phyloP scores from a whole-genome alignment of 2,329 filamentous ascomycete genomes.

The Xylaria sp. region DNA sequence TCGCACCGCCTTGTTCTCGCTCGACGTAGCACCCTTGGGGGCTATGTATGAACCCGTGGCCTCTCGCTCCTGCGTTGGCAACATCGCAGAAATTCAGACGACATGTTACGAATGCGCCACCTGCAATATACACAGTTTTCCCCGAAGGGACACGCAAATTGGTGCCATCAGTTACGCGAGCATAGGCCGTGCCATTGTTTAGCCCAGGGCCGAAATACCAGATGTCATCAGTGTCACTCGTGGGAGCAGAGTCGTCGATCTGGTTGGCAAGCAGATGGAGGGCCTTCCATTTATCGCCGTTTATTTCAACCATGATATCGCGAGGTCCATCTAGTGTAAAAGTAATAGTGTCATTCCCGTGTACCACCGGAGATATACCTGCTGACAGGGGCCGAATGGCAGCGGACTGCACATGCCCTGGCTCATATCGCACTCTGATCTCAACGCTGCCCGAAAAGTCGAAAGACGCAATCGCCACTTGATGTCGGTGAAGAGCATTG shows the following conservation, averaged over 20 bases:
- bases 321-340: neutral
- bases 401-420: neutral
- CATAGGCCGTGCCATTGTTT: conserved; percentile 15
- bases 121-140: conserved; percentile 32
- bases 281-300: conserved; percentile 37
- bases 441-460: neutral
- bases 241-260: conserved; percentile 21
- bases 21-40: conserved; percentile 1
- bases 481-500: neutral
- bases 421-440: neutral
- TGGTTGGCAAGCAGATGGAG: conserved; percentile 37
- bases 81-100: conserved; percentile 32
- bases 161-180: conserved; percentile 23
- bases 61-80: conserved; percentile 28
- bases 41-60: conserved; percentile 35
- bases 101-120: conserved; percentile 24
- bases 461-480: neutral
- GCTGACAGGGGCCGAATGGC: neutral
- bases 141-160: conserved; percentile 20
- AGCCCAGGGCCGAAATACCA: conserved; percentile 39
- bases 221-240: conserved; percentile 27
- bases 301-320: conserved; percentile 35
- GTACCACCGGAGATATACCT: neutral
- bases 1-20: conserved; percentile 6
- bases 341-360: neutral